Evolutionary conservation across 1,284 basidiomycete genomes (phyloP), one percentile per base, ranked within the genome.

Genomic region (Sanguinoderma infundibulare): DNA sequence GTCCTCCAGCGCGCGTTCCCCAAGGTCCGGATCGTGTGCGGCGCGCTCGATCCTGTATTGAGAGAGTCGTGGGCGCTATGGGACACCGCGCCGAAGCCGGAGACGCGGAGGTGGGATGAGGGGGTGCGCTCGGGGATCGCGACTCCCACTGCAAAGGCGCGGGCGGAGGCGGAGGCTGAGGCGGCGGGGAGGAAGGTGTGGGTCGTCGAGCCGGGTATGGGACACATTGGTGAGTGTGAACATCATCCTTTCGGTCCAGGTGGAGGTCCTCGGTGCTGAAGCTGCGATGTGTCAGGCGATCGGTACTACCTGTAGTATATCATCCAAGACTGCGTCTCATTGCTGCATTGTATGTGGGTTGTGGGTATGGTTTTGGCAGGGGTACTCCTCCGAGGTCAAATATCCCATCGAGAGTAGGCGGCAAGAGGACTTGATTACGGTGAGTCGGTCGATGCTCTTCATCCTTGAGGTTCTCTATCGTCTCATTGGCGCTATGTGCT

Each of bases 1-100:
- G 87, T 94, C 1, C 78, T 96, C 35, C 86, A 89, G 64, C 83
- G 84, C 17, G 94, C 94, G 8, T 98, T 98, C 77, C 95, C 96
- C 1, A 69, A 75, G 14, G 86, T 97, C 20, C 87, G 85, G 65
- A 87, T 98, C 67, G 87, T 97, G 20, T 93, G 91, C 64, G 92
- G 91, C 1, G 91, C 90, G 0, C 84, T 96, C 5, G 95, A 97
- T 71, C 83, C 87, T 47, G 81, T 83, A 12, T 80, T 95, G 75
- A 81, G 81, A 56, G 90, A 93, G 75, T 82, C 84, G 7, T 90
- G 91, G 89, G 74, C 91, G 36, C 80, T 86, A 57, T 79, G 81
- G 52, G 81, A 66, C 10, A 66, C 65, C 5, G 12, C 51, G 20
- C 49, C 42, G 34, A 81, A 28, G 26, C 7, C 20, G 42, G 73